Evolutionary conservation across 2,329 filamentous ascomycete genomes (phyloP).

Genomic region (Alternaria dauci): DNA sequence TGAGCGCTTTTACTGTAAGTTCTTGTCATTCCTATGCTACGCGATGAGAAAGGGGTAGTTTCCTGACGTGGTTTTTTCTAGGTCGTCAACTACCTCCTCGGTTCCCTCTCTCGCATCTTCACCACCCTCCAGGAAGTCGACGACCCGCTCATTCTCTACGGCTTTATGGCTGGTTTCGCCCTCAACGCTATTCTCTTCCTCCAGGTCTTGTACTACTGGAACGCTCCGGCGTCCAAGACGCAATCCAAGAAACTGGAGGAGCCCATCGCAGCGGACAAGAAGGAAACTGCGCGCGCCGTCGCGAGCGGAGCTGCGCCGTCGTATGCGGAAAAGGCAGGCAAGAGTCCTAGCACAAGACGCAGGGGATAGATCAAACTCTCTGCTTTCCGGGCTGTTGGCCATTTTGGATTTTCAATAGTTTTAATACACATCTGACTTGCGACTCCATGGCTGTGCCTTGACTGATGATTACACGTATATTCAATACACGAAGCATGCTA

Average conservation of each 20-base stretch:
- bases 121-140: conserved; percentile 97
- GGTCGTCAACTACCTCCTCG: conserved; percentile 98
- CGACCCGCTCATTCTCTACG: conserved; percentile 94
- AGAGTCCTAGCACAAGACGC: conserved; percentile 64
- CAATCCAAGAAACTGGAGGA: conserved; percentile 51
- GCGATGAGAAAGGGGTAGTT: background rate
- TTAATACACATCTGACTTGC: conserved; percentile 1
- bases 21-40: background rate
- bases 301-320: conserved; percentile 46
- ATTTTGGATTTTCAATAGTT: background rate
- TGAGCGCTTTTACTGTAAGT: conserved; percentile 93
- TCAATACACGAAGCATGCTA: conserved; percentile 3
- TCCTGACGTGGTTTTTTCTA: conserved; percentile 48
- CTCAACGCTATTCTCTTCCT: conserved; percentile 85
- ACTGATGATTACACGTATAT: conserved; percentile 1
- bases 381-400: background rate
- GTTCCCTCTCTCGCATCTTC: conserved; percentile 93
- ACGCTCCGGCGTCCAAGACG: conserved; percentile 56
- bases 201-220: conserved; percentile 99
- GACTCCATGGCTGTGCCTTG: background rate
- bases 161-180: conserved; percentile 89
- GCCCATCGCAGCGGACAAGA: conserved; percentile 45
- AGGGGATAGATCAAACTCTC: conserved; percentile 54
- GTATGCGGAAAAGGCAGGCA: conserved; percentile 53
- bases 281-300: conserved; percentile 42